Percentiles rank a stretch among this genome's conserved stretches.
Conservation (phyloP, 2,329 filamentous ascomycete genomes). For the Colletotrichum noveboracense region DNA sequence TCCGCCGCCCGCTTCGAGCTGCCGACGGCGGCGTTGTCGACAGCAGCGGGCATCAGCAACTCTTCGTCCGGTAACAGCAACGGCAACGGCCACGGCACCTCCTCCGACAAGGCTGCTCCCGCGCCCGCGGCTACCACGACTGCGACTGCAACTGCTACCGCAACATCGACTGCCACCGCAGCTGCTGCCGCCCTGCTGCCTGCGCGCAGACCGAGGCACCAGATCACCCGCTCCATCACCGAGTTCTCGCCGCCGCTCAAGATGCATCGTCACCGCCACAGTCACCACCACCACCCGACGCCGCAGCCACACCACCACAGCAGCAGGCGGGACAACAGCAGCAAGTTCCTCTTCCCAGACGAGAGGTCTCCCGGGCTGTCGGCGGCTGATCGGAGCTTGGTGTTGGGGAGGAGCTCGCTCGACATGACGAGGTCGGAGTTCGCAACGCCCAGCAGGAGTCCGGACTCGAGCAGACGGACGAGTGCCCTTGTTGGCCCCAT, state of each 20-base stretch:
- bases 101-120: neutral
- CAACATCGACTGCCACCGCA: neutral
- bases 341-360: slow-evolving; percentile 24
- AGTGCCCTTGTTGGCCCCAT: slow-evolving; percentile 39
- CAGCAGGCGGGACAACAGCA: neutral
- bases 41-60: slow-evolving; percentile 2
- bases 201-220: slow-evolving; percentile 43
- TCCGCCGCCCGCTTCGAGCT: slow-evolving; percentile 15
- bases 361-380: slow-evolving; percentile 29
- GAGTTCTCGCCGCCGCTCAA: slow-evolving; percentile 56
- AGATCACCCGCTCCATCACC: slow-evolving; percentile 60
- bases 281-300: slow-evolving; percentile 39
- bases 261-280: slow-evolving; percentile 36
- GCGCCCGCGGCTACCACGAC: neutral
- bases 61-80: neutral
- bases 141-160: neutral
- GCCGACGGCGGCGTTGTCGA: slow-evolving; percentile 7
- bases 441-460: slow-evolving; percentile 47
- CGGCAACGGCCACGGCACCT: neutral
- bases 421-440: slow-evolving; percentile 52
- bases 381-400: slow-evolving; percentile 15
- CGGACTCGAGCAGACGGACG: slow-evolving; percentile 47
- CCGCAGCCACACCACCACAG: slow-evolving; percentile 31
- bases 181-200: slow-evolving; percentile 4
- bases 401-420: slow-evolving; percentile 41